Evolutionary conservation across 768 basidiomycete species (phyloP), one percentile per base, ranked within the genome.

Genomic region (Polyporus arcularius): DNA sequence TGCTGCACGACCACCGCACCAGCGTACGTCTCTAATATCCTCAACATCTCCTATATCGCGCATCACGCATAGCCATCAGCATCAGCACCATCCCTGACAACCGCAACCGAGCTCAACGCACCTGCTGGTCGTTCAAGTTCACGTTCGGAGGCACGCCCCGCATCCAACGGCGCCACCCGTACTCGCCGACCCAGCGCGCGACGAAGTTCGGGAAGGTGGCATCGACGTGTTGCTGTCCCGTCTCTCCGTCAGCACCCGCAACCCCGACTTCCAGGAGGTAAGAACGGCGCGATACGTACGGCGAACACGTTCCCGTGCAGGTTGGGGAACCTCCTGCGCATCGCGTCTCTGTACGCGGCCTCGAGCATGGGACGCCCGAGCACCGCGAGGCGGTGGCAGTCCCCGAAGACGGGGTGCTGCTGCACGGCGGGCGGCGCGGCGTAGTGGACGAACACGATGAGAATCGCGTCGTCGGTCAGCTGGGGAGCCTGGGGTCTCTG

Each of bases 271-370:
- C 35, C 6, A 3, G 11, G 7, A 35, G 6, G 35, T 1, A 26
- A 26, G 21, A 2, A 26, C 21, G 21, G 21, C 21, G 21, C 21
- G 21, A 26, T 8, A 40, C 58, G 0, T 15, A 59, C 58, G n/a
- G 16, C 21, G 6, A 59, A 15, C 46, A 53, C 31, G 7, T 21
- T 18, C 12, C 32, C 30, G 4, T 11, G 2, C 15, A 47, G 21
- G 16, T 30, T 53, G 35, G 58, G 58, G 51, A 46, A 59, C 35
- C 40, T 28, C 31, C 4, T 40, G 35, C 18, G 3, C 58, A 59
- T 49, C 35, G 39, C 46, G 30, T 59, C 48, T 18, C 49, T 32
- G 48, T 60, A 60, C 26, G 51, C 55, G 2, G 50, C 35, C 11
- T 52, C n/a, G 41, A 35, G 21, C 35, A 61, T 28, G 4, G 15